Base-by-base conservation (phyloP, 495 filamentous ascomycete genomes). In the Chaetomium fimeti region DNA sequence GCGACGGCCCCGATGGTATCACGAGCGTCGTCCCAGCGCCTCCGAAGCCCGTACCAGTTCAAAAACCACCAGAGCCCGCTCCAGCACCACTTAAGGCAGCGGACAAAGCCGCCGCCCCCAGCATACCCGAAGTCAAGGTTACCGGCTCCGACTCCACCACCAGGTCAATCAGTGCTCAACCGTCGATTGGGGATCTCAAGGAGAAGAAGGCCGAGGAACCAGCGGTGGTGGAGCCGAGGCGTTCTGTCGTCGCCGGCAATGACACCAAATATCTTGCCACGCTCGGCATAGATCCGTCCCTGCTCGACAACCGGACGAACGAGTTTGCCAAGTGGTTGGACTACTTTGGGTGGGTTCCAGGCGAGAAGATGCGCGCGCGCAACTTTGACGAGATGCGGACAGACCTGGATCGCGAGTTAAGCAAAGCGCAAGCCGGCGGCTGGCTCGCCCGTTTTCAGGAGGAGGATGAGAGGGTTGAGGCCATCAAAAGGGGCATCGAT, bases 371-470 rank as follows among this genome's bases (percentile, higher is more conserved):
- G 67, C 82, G 88, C 48, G 79, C 85, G 27, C 85, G 86, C 57
- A 90, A 87, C 60, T 88, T 94, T 63, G 91, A 96, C 62, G 85
- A 91, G 55, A 81, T 98, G 71, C 87, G 94, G 74, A 82, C 84
- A 20, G 91, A 93, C 67, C 81, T 97, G 47, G 89, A 91, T 57
- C 88, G 90, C 62, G 94, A 97, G 70, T 84, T 98, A 62, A 89
- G 89, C 51, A 89, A 90, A 60, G 90, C 93, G 7, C 93, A 98
- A 77, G 91, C 92, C 43, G 94, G 89, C 56, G 91, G 92, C 70
- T 97, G 94, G 90, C 83, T 98, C 60, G 88, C 87, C 59, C 87
- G 91, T 67, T 84, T 96, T 57, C 90, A 93, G 70, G 91, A 91
- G 71, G 90, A 94, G 68, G 94, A 97, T 70, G 91, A 93, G 62